Conservation (phyloP, 2,329 filamentous ascomycete genomes). For the Basipetospora chlamydospora region DNA sequence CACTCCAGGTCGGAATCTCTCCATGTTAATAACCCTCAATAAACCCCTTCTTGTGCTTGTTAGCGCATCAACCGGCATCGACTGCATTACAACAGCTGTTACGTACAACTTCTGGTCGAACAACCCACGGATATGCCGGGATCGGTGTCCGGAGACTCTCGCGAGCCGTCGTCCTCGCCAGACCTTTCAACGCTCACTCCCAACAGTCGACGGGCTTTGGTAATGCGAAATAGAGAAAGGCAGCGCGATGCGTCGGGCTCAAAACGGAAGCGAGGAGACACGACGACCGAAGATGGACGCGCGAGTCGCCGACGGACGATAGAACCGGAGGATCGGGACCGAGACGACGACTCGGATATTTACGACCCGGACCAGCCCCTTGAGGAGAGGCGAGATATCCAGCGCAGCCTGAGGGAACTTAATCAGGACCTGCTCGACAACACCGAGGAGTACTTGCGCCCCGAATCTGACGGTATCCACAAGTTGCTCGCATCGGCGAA, state of each 20-base stretch:
- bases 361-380: conserved; percentile 78
- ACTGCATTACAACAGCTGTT: too few relatives aligned
- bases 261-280: conserved; percentile 19
- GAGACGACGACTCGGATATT: conserved; percentile 20
- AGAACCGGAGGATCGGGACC: conserved; percentile 11
- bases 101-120: too few relatives aligned
- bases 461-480: conserved; percentile 48
- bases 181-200: too few relatives aligned
- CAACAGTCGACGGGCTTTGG: not conserved
- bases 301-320: conserved; percentile 12
- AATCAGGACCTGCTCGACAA: conserved; percentile 46
- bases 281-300: conserved; percentile 10
- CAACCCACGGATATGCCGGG: too few relatives aligned
- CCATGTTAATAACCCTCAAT: too few relatives aligned
- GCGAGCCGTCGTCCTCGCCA: too few relatives aligned
- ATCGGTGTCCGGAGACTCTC: too few relatives aligned
- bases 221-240: conserved; percentile 1
- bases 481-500: conserved; percentile 55
- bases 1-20: too few relatives aligned
- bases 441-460: conserved; percentile 56
- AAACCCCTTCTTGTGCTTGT: too few relatives aligned
- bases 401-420: conserved; percentile 56
- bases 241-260: conserved; percentile 10
- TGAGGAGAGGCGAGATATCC: conserved; percentile 55
- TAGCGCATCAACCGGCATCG: too few relatives aligned